Evolutionary conservation across 352 stramenopile species (phyloP), one percentile per base, ranked within the genome.

Genomic region (Globisporangium takayamanum): DNA sequence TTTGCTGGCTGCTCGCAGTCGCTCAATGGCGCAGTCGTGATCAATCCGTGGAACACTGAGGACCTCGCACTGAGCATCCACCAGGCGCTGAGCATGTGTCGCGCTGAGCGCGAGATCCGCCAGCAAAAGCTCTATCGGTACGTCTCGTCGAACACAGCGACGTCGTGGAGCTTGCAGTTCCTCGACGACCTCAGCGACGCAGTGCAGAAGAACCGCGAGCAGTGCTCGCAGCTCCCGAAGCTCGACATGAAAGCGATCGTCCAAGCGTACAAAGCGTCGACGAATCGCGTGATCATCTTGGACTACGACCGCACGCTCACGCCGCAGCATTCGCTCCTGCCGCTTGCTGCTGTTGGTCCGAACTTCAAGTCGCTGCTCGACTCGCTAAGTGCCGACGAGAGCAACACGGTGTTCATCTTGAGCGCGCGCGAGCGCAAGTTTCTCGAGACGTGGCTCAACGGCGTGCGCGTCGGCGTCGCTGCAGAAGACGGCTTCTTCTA

Each of bases 91-190:
- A 84, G 81, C 16, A 89, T 96, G 74, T 88, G 71, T 41, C 81
- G 84, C 12, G 85, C 84, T 2, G 85, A 95, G 64, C 73, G 85
- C 1, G 84, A 95, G 53, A 79, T 96, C n/a, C 80, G 86, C 8
- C 87, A 95, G 59, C 83, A 94, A 47, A 96, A 96, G 64, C 68
- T 96, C 8, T 94, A 93, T 56, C 80, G 87, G 1, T 96, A 96
- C 53, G 88, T 96, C 11, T 87, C 77, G 30, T 81, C 79, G 1
- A 92, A 96, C 62, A 96, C 85, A 20, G 85, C 88, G 18, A 83
- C 81, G 1, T 67, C 79, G 10, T 96, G 88, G 88, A 88, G 83
- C 3, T 78, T 90, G 55, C 72, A 84, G 46, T 95, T 95, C 63
- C 68, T 96, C 47, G 62, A 70, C 46, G 85, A 94, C 28, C 71